A percentile compares a stretch with the other conserved stretches of the same genome.
Evolutionary conservation across 2,329 filamentous ascomycete genomes (phyloP).

Genomic region (Hymenoscyphus fraxineus): DNA sequence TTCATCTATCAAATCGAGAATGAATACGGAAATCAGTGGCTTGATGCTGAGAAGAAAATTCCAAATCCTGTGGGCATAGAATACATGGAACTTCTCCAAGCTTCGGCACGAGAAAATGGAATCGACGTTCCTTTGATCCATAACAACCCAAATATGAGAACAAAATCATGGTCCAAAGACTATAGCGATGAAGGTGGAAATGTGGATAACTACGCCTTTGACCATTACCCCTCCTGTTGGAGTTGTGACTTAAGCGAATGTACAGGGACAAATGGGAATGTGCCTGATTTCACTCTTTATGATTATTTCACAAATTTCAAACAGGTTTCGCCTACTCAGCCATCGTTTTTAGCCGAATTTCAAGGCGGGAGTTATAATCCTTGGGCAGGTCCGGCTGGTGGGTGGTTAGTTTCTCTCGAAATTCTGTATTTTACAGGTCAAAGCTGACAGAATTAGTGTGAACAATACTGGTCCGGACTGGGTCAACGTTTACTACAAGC

Average conservation of each 20-base stretch:
- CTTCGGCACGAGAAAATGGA: constrained; percentile 50
- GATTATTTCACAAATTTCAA: constrained; percentile 35
- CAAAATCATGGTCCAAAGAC: constrained; percentile 57
- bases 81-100: constrained; percentile 57
- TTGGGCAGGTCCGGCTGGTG: constrained; percentile 53
- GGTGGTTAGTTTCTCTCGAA: constrained; percentile 37
- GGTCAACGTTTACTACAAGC: constrained; percentile 61
- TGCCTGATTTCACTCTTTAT: constrained; percentile 46
- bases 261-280: constrained; percentile 54
- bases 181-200: constrained; percentile 53
- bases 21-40: constrained; percentile 47
- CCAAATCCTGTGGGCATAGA: constrained; percentile 46
- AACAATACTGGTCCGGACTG: constrained; percentile 55
- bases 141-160: constrained; percentile 58
- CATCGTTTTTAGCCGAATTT: constrained; percentile 54
- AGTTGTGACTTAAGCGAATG: constrained; percentile 60
- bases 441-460: constrained; percentile 4
- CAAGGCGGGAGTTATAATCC: constrained; percentile 58
- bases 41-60: constrained; percentile 39
- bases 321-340: constrained; percentile 28
- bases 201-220: constrained; percentile 50
- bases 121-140: constrained; percentile 55
- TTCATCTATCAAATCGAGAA: constrained; percentile 57
- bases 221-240: constrained; percentile 57
- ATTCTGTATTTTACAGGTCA: constrained; percentile 33